Conservation (phyloP, 345 rosid species). For the Crucihimalaya himalaica region DNA sequence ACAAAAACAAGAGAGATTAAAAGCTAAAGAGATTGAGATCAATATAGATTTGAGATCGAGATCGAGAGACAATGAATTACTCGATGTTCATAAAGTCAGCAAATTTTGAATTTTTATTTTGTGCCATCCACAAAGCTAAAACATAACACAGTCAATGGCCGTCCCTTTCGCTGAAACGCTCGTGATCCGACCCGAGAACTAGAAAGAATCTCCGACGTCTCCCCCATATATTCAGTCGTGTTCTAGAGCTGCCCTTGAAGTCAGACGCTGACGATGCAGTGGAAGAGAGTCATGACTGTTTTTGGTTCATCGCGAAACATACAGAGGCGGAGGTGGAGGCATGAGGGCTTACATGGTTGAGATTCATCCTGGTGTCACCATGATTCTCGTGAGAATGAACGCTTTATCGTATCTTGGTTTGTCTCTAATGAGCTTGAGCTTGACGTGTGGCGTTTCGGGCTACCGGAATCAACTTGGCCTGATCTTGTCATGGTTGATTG, state of each 20-base stretch:
- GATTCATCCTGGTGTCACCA: slow-evolving; percentile 77
- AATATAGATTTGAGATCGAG: too few relatives aligned
- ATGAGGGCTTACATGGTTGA: slow-evolving; percentile 72
- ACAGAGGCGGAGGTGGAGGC: slow-evolving; percentile 56
- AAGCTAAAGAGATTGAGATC: too few relatives aligned
- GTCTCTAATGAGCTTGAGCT: slow-evolving; percentile 69
- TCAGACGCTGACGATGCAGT: slow-evolving; percentile 77
- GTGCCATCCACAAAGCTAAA: too few relatives aligned
- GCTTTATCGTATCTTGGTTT: slow-evolving; percentile 58
- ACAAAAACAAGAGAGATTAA: too few relatives aligned
- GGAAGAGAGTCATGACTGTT: slow-evolving; percentile 69
- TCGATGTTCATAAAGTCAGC: too few relatives aligned
- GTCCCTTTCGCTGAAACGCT: too few relatives aligned
- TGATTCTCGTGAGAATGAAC: slow-evolving; percentile 68
- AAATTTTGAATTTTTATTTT: too few relatives aligned
- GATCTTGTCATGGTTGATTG: slow-evolving; percentile 78
- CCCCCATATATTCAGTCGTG: slow-evolving; percentile 83
- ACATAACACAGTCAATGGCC: too few relatives aligned
- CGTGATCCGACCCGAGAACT: slow-evolving; percentile 35
- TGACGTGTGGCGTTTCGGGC: slow-evolving; percentile 86
- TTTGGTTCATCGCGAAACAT: slow-evolving; percentile 81
- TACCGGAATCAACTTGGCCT: slow-evolving; percentile 79
- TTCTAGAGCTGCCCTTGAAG: slow-evolving; percentile 80
- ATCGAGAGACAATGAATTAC: too few relatives aligned
- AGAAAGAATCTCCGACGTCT: slow-evolving; percentile 73